These are phyloP conservation scores for Decorospora gaudefroyi DNA, from an alignment of 2,329 filamentous ascomycete species.

Conservation along the genomic window DNA sequence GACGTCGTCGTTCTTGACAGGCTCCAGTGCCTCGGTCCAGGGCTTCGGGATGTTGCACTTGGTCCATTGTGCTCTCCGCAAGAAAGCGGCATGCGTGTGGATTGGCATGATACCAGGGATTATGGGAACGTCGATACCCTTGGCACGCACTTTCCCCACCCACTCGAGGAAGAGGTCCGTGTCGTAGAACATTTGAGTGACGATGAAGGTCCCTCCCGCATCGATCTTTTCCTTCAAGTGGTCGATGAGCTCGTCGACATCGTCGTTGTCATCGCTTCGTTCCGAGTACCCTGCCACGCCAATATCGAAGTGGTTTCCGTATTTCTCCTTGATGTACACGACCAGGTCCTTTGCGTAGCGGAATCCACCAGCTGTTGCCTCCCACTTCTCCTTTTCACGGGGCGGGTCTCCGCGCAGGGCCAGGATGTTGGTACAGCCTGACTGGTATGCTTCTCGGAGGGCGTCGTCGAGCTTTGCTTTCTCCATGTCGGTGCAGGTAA, in stretches of 20 bases:
- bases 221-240: conserved; percentile 98
- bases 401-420: conserved; percentile 92
- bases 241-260: conserved; percentile 81
- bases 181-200: conserved; percentile 99
- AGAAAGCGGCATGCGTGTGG: conserved; percentile 89
- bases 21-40: conserved; percentile 83
- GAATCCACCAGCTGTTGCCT: conserved; percentile 82
- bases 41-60: conserved; percentile 78
- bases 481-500: conserved; percentile 98
- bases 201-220: conserved; percentile 87
- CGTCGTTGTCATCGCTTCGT: conserved; percentile 88
- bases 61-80: conserved; percentile 88
- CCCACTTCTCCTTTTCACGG: conserved; percentile 91
- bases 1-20: conserved; percentile 94
- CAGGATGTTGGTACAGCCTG: conserved; percentile 96
- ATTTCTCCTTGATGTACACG: conserved; percentile 76
- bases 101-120: conserved; percentile 92
- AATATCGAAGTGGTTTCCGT: conserved; percentile 93
- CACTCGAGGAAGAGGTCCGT: conserved; percentile 92
- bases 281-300: conserved; percentile 97
- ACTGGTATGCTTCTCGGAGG: conserved; percentile 83
- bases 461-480: conserved; percentile 88
- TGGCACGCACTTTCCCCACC: conserved; percentile 82
- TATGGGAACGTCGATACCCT: conserved; percentile 82
- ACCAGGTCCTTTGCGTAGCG: conserved; percentile 91